Conservation (phyloP, 1,284 basidiomycete genomes). For the Mrakiaceae sp. region DNA sequence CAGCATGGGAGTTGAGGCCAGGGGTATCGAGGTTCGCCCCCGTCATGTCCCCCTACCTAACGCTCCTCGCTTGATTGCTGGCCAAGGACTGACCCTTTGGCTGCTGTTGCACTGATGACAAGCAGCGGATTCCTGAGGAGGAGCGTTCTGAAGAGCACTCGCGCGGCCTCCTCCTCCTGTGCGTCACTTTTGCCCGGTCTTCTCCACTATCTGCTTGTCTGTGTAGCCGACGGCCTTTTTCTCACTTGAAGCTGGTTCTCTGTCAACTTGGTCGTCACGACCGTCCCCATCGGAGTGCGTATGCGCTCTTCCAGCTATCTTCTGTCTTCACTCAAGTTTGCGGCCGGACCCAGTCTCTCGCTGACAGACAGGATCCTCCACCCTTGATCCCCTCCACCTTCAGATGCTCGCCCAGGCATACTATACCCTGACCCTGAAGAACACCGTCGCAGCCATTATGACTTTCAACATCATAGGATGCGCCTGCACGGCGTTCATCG, state of each 20-base stretch:
- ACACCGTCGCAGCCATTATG: slow-evolving; percentile 31
- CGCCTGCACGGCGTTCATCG: slow-evolving; percentile 41
- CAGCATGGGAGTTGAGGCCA: slow-evolving; percentile 24
- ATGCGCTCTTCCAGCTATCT: slow-evolving; percentile 15
- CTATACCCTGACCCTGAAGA: slow-evolving; percentile 45
- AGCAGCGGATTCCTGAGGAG: slow-evolving; percentile 23
- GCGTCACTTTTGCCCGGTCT: too few species aligned
- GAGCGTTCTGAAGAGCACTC: slow-evolving; percentile 22
- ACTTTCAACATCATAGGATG: slow-evolving; percentile 33
- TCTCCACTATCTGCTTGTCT: too few species aligned
- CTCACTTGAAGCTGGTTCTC: not conserved
- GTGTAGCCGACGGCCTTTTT: too few species aligned
- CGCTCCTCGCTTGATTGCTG: too few species aligned
- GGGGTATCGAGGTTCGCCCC: slow-evolving; percentile 22
- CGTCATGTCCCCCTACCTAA: too few species aligned
- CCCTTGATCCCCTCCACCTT: not conserved
- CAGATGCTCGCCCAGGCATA: slow-evolving; percentile 42
- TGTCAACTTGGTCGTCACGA: slow-evolving; percentile 37
- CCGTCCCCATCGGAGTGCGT: slow-evolving; percentile 44
- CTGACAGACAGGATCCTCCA: not conserved
- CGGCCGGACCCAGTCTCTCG: not conserved
- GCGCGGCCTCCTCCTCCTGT: slow-evolving; percentile 24
- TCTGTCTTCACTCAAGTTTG: not conserved
- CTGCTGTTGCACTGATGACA: too few species aligned
- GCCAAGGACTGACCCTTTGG: too few species aligned